Percentiles rank a stretch among this genome's conserved stretches.
These are phyloP conservation scores for Scutellaria barbata DNA, from an alignment of 257 asterid species.

Conservation along the genomic window DNA sequence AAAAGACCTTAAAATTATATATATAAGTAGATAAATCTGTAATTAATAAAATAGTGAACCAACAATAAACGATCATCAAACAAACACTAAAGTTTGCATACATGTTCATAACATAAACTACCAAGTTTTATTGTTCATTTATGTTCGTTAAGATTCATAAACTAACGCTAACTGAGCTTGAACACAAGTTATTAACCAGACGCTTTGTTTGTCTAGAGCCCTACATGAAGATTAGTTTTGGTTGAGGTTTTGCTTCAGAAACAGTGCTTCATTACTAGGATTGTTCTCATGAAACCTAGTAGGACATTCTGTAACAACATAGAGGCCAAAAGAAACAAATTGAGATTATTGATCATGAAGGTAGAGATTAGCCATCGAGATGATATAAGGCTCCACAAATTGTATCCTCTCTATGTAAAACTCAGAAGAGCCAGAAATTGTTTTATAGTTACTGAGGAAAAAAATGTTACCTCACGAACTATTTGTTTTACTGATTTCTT, in stretches of 20 bases:
- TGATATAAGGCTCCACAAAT: neutral
- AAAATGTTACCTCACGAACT: conserved; percentile 66
- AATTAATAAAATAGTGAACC: too few relatives aligned
- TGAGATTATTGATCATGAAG: neutral
- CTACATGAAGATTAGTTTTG: neutral
- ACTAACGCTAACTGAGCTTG: too few relatives aligned
- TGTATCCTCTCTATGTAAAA: neutral
- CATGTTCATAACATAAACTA: too few relatives aligned
- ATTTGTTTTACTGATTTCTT: conserved; percentile 91
- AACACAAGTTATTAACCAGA: too few relatives aligned
- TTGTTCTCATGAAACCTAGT: conserved; percentile 17
- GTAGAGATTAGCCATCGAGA: neutral
- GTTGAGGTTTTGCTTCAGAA: neutral
- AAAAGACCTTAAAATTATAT: too few relatives aligned
- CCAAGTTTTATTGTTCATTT: too few relatives aligned
- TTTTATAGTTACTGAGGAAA: conserved; percentile 9
- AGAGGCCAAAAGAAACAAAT: neutral
- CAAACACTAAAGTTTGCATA: too few relatives aligned
- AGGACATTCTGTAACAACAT: neutral
- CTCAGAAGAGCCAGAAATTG: conserved; percentile 1
- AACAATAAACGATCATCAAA: too few relatives aligned
- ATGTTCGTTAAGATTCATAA: too few relatives aligned
- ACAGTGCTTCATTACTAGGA: conserved; percentile 3
- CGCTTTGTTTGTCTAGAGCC: too few relatives aligned
- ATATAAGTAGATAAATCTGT: too few relatives aligned